Evolutionary conservation across 306 rosid genomes (phyloP), one percentile per base, ranked within the genome.

Genomic region (Quercus parvula): DNA sequence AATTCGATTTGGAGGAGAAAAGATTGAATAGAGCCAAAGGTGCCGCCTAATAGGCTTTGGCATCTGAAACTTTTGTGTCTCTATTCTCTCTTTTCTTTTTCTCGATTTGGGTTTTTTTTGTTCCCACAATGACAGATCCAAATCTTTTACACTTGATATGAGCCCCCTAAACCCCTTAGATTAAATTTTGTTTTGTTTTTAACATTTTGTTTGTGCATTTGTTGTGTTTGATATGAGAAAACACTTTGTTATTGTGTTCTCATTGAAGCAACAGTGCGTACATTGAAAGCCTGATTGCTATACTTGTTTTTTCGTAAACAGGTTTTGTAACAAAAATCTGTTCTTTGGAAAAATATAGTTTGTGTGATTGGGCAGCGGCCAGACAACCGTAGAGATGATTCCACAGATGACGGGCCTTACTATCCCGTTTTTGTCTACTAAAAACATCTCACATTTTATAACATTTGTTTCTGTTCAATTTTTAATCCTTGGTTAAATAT

Each of bases 351-450:
- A 19, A 41, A 41, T 41, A 0, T 1, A 6, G 71, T 55, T n/a
- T 19, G 22, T 68, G 20, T 79, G 71, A 74, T 82, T 75, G 20
- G 84, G 92, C 89, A 87, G 92, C 95, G 93, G 92, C 98, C 94
- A 94, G 97, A 94, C 98, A 94, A 91, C 97, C 93, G 92, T 90
- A 94, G 94, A 12, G 90, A 88, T 94, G 97, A 85, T 83, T 94
- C 97, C 97, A 91, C 97, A 85, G 94, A 84, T 81, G 84, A 19
- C 88, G 91, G 79, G 92, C n/a, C 85, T 22, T 12, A 11, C 63
- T 25, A 33, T 7, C 15, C 73, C 91, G 76, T 89, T 80, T n/a
- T 74, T 33, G 46, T 87, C 97, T 94, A 90, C 98, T 90, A 84
- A 83, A 87, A 82, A 89, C 95, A 86, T 86, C 92, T 79, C 91